A percentile compares a stretch with the other conserved stretches of the same genome.
phyloP scores from a whole-genome alignment of 169 alveolate genomes.

The Babesia bigemina region DNA sequence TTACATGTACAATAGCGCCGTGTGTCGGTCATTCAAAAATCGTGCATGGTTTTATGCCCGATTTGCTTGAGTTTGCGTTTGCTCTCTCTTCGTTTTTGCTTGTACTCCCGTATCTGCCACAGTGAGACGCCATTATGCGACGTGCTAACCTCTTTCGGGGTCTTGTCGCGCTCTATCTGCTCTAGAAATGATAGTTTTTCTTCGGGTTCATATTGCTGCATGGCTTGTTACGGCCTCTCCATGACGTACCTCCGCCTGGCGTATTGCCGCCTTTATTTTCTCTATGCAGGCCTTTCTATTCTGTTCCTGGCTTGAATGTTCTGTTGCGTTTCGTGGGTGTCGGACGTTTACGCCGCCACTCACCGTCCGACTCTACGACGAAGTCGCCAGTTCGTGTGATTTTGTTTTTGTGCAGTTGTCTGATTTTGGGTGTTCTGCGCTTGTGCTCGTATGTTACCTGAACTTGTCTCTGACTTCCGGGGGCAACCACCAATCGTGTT shows the following conservation, averaged over 20 bases:
- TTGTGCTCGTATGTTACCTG: constrained; percentile 37
- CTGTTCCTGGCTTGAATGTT: constrained; percentile 52
- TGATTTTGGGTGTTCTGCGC: background rate
- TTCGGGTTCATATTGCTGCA: constrained; percentile 41
- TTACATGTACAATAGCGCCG: background rate
- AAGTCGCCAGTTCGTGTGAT: constrained; percentile 64
- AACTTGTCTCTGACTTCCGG: constrained; percentile 69
- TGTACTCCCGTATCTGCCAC: constrained; percentile 48
- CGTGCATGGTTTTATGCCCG: constrained; percentile 61
- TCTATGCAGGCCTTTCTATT: constrained; percentile 62
- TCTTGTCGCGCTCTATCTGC: constrained; percentile 49
- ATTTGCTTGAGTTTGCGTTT: constrained; percentile 43
- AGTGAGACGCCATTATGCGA: background rate
- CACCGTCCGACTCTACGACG: constrained; percentile 63
- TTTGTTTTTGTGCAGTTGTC: constrained; percentile 40
- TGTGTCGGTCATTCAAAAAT: constrained; percentile 15
- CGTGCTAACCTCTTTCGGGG: constrained; percentile 40
- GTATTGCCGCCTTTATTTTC: constrained; percentile 40
- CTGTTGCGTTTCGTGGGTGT: background rate
- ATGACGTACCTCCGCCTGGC: constrained; percentile 47
- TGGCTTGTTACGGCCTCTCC: background rate
- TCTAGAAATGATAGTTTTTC: constrained; percentile 51
- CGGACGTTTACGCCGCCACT: background rate
- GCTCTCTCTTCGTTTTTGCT: constrained; percentile 44
- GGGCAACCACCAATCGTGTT: constrained; percentile 72